Evolutionary conservation across 1,284 basidiomycete species (phyloP).

Genomic region (Microbotryum intermedium): DNA sequence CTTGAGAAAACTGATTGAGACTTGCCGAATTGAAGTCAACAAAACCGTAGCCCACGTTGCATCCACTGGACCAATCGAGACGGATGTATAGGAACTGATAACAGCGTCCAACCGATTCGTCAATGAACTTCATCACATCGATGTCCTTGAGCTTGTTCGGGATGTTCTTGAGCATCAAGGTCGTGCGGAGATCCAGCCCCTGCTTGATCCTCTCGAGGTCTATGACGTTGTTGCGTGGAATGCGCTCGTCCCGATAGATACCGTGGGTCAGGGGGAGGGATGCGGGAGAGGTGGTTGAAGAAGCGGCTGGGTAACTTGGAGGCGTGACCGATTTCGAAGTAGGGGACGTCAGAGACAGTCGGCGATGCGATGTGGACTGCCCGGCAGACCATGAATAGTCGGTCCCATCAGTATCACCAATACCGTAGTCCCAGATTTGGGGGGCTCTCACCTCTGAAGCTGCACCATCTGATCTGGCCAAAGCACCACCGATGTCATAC

Average conservation of each 20-base stretch:
- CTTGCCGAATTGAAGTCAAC: too few relatives aligned
- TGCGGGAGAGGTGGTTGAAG: background rate
- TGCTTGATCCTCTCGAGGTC: slow-evolving; percentile 60
- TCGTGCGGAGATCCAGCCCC: slow-evolving; percentile 62
- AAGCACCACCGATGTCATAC: too few relatives aligned
- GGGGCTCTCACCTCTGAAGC: background rate
- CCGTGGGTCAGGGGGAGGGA: slow-evolving; percentile 6
- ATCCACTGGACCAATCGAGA: slow-evolving; percentile 55
- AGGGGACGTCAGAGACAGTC: background rate
- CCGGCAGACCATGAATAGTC: background rate
- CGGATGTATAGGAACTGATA: slow-evolving; percentile 77
- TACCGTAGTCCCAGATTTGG: background rate
- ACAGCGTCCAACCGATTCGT: slow-evolving; percentile 44
- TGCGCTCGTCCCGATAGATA: slow-evolving; percentile 27
- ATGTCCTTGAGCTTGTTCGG: slow-evolving; percentile 76
- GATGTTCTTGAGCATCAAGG: slow-evolving; percentile 55
- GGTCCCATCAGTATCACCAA: too few relatives aligned
- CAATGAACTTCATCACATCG: slow-evolving; percentile 61
- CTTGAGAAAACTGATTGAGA: too few relatives aligned
- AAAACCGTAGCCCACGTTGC: slow-evolving; percentile 67
- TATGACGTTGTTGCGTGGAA: slow-evolving; percentile 56
- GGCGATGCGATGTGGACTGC: background rate
- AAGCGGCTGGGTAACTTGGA: background rate
- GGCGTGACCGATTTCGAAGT: background rate
- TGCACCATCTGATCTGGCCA: too few relatives aligned